Base-by-base conservation (phyloP, 2,329 filamentous ascomycete species). In the Cercospora canescens region DNA sequence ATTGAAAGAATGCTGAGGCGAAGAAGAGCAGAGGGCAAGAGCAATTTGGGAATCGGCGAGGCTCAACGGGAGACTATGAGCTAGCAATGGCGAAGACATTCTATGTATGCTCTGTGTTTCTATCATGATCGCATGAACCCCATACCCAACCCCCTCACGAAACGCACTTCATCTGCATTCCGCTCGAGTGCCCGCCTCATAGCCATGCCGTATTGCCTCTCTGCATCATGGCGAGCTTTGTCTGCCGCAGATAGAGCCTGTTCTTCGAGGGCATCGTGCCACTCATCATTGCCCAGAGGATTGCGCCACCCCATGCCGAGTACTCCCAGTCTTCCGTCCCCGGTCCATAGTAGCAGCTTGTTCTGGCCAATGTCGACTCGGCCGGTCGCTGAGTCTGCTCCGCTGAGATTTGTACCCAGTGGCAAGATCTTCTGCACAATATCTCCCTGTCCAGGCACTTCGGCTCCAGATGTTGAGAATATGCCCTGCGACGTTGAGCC, bases 291-390 rank as follows among this genome's bases (percentile, higher is more conserved):
- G 45, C 76, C 77, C 4, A 76, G 70, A 68, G 69, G 79, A 75
- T 63, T 72, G 64, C 59, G 62, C 21, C 73, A 69, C 5, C 83
- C 80, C 70, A 84, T 83, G 0, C 80, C 79, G 14, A 96, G 78
- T 65, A 95, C 82, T 0, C 93, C 94, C 55, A 97, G 81, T 69
- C 89, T 89, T 65, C 82, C 82, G 45, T 96, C 93, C 18, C 93
- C 94, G 0, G 93, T 97, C 93, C 93, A 97, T 55, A 97, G 83
- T 4, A 96, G 78, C 12, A 97, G 79, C 72, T 94, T 90, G 73
- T 93, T 88, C 41, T 78, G 73, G 57, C 71, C 79, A 52, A 72
- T 61, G 16, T 79, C 78, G 0, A 76, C 67, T 67, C 62, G 8
- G 26, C 45, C 60, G 26, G 6, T 21, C 9, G 21, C 32, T 24